Evolutionary conservation across 805 yeast genomes (phyloP).

Genomic region (Candida broadrunensis): DNA sequence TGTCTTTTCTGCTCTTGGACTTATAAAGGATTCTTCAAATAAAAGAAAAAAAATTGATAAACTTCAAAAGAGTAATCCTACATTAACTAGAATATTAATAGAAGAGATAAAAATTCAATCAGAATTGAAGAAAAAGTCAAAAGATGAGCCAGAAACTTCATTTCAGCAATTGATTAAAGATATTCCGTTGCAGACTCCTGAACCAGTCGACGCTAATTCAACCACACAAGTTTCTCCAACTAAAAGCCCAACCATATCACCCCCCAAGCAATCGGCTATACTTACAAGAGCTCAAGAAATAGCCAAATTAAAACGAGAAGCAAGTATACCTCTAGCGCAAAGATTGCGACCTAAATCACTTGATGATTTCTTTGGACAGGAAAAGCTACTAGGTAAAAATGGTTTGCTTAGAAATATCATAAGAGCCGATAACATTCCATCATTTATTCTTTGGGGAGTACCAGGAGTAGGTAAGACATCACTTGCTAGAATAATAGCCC

Average conservation of each 20-base stretch:
- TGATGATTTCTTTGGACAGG: constrained; percentile 42
- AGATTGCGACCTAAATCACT: constrained; percentile 35
- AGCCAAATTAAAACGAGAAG: constrained; percentile 13
- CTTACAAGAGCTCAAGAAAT: constrained; percentile 8
- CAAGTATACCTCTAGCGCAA: constrained; percentile 36
- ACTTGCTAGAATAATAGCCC: constrained; percentile 37
- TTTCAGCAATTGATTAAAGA: constrained; percentile 3
- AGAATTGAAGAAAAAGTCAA: constrained; percentile 11
- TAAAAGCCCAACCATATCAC: not conserved
- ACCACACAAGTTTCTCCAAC: not conserved
- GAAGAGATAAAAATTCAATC: constrained; percentile 29
- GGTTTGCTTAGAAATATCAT: constrained; percentile 36
- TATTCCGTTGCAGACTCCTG: not conserved
- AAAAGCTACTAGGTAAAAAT: constrained; percentile 33
- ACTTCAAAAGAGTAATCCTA: constrained; percentile 21
- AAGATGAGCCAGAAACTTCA: constrained; percentile 3
- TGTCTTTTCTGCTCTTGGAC: constrained; percentile 33
- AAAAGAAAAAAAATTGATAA: constrained; percentile 11
- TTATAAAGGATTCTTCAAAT: constrained; percentile 23
- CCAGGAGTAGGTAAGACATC: constrained; percentile 47
- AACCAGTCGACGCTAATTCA: not conserved
- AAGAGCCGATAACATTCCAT: constrained; percentile 31
- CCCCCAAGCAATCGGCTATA: constrained; percentile 2
- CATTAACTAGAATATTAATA: constrained; percentile 30
- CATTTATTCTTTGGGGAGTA: constrained; percentile 42